phyloP scores from a whole-genome alignment of 2,329 filamentous ascomycete genomes.

The Ascosphaera pollenicola region DNA sequence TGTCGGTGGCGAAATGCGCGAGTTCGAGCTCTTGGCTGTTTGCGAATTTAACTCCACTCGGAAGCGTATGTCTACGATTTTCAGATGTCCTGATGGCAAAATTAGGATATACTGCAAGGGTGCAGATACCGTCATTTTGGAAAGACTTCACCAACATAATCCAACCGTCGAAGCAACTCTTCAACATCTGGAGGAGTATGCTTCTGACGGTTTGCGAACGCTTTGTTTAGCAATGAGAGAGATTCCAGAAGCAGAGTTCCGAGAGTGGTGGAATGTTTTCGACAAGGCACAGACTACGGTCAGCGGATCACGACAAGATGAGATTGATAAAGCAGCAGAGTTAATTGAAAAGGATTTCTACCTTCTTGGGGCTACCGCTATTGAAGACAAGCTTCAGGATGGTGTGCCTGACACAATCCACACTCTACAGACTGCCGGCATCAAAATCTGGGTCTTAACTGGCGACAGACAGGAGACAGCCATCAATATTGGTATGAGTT shows the following conservation, averaged over 20 bases:
- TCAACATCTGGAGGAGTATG: constrained; percentile 94
- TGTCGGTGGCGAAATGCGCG: constrained; percentile 45
- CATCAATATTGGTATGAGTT: constrained; percentile 99
- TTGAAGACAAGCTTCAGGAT: constrained; percentile 91
- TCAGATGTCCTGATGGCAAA: constrained; percentile 88
- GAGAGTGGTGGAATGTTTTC: constrained; percentile 68
- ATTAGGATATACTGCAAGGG: constrained; percentile 89
- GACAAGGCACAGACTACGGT: constrained; percentile 79
- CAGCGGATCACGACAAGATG: constrained; percentile 74
- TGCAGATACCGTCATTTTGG: constrained; percentile 90
- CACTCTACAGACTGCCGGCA: constrained; percentile 85
- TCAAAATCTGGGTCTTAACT: constrained; percentile 97
- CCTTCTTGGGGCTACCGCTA: constrained; percentile 83
- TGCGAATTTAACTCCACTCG: constrained; percentile 97
- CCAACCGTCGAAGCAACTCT: constrained; percentile 64
- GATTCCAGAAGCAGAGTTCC: constrained; percentile 69
- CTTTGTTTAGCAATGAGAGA: constrained; percentile 90
- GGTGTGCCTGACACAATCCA: constrained; percentile 97
- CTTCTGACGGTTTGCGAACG: constrained; percentile 83
- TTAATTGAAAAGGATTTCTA: constrained; percentile 84
- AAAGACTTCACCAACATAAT: constrained; percentile 65
- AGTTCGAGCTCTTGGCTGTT: constrained; percentile 87
- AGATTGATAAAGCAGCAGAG: constrained; percentile 92
- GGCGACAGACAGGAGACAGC: constrained; percentile 96
- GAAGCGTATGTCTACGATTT: constrained; percentile 96